Percentiles rank a stretch among this genome's conserved stretches.
Conservation (phyloP, 2,329 filamentous ascomycete genomes). For the Verticillium nonalfalfae region DNA sequence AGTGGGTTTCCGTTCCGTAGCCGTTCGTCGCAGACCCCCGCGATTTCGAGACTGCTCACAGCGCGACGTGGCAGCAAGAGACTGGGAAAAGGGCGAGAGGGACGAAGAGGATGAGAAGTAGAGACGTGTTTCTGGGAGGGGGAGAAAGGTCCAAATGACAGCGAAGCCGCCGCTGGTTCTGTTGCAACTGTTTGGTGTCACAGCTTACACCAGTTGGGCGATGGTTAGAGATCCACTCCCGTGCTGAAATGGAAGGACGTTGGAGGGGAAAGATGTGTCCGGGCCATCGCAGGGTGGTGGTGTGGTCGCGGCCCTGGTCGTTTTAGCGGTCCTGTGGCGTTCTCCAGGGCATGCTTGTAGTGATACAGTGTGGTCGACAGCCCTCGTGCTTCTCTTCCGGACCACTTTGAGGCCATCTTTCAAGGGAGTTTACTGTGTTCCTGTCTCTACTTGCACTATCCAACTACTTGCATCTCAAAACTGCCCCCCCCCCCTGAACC, state of each 20-base stretch:
- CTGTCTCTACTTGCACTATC: background rate
- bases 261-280: background rate
- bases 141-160: background rate
- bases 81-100: background rate
- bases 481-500: background rate
- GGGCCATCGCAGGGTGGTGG: background rate
- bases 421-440: no score
- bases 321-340: background rate
- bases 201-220: background rate
- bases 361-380: background rate
- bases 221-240: background rate
- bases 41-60: background rate
- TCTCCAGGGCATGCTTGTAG: background rate
- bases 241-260: background rate
- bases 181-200: background rate
- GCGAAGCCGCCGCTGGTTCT: background rate
- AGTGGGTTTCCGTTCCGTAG: background rate
- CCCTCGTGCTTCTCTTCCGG: no score
- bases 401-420: no score
- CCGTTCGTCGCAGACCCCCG: background rate
- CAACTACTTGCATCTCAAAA: background rate
- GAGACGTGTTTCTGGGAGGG: background rate
- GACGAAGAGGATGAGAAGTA: background rate
- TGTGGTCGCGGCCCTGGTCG: background rate
- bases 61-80: background rate